Base-by-base conservation (phyloP, 495 filamentous ascomycete species). In the Neurospora sublineolata region DNA sequence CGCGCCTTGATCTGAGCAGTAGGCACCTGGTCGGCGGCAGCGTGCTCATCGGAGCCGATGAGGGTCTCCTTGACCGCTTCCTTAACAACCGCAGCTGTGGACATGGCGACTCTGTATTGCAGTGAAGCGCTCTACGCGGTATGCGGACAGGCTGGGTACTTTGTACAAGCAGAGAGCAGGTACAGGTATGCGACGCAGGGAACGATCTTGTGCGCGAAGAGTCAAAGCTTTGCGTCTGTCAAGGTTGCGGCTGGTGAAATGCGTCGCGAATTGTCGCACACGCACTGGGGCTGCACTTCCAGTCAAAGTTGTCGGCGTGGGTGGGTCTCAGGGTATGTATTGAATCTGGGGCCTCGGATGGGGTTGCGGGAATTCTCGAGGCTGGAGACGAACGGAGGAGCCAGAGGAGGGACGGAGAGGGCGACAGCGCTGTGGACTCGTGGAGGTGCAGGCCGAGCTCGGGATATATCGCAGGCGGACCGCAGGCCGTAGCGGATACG, bases 31-130 rank as follows among this genome's bases (percentile, higher is more conserved):
- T 39, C 11, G 52, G 52, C 52, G 27, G 52, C 52, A 14, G 86
- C 75, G 8, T 81, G 77, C 76, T 88, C 84, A 73, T 87, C 80
- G 71, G 84, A 84, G 77, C 92, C 93, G 40, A 95, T 81, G 71
- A 97, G 84, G 67, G 85, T 89, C 82, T 92, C 91, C 83, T 94
- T 94, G 74, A 94, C 89, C 10, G 84, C 84, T 77, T 90, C 89
- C 82, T 88, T 92, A 60, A 92, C 86, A 39, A 84, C 75, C 27
- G 80, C 80, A 40, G 80, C 72, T 64, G 73, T 79, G 70, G 82
- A 76, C 82, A 83, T 84, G 36, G 69, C 77, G 74, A 60, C 72
- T 37, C 38, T 64, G 23, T 68, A 41, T 60, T 52, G 67, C 27
- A 72, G 38, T 44, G 36, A 60, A 72, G 30, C 70, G 67, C 68